Evolutionary conservation across 148 eudicot species (phyloP), one percentile per base, ranked within the genome.

Genomic region (Fagopyrum homotropicum): DNA sequence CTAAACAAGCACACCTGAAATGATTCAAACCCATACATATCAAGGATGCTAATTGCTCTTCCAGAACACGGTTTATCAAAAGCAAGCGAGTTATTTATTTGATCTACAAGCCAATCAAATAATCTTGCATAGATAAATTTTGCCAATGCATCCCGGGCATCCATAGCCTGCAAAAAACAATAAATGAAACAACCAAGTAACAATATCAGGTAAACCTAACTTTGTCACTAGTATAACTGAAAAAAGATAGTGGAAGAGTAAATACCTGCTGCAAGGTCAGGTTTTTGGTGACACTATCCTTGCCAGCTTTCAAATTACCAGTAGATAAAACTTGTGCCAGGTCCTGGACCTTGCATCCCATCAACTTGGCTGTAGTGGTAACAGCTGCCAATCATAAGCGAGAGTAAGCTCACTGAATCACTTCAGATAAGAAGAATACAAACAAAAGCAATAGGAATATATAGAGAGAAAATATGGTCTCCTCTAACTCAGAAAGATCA

Each of bases 11-110:
- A 29, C 50, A 96, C 99, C 95, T 96, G 82, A 84, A 88, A 90
- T 78, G 99, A 92, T 87, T 96, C 98, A 80, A 96, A 96, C 51
- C 99, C 99, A 86, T 88, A 96, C 52, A 91, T 92, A 80, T 96
- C 99, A 77, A 96, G 88, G 77, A 92, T 89, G 85, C 85, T 88
- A 73, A 96, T 92, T 83, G 97, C 88, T 78, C 90, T 88, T 72
- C 93, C 96, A 45, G 86, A 83, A 69, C 73, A 78, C 72, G 59
- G 76, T 78, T 90, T 87, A 76, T 91, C 89, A 79, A 76, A 82
- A 50, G 80, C 85, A 77, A 93, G 93, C 44, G 91, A 89, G 73
- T 77, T 77, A 73, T 96, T 92, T 72, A 96, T 81, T 83, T 84
- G 80, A 73, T 88, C 89, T 51, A 92, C 87, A 72, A 96, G 87